A percentile compares a stretch with the other conserved stretches of the same genome.
Conservation (phyloP, 257 asterid species). For the Cinchona pubescens region DNA sequence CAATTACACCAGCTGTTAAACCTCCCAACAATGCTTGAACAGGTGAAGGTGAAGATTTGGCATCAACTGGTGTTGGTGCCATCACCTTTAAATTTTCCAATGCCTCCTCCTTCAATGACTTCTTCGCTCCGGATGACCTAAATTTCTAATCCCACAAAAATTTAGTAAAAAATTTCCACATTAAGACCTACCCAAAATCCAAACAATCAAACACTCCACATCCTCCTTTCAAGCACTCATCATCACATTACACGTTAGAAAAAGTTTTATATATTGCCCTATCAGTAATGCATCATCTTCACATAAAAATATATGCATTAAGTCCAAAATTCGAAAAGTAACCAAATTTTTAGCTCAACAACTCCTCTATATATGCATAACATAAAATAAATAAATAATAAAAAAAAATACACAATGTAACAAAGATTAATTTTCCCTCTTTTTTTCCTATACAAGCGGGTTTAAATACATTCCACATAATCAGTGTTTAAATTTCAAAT, state of each 20-base stretch:
- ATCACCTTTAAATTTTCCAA: conserved; percentile 64
- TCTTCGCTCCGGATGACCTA: conserved; percentile 67
- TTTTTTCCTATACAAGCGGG: too few species aligned
- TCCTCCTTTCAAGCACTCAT: not conserved
- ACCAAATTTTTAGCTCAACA: not conserved
- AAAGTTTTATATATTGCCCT: not conserved
- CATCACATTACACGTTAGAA: not conserved
- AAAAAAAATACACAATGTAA: too few species aligned
- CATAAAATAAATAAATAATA: not conserved
- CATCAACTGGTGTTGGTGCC: conserved; percentile 42
- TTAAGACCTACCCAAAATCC: conserved; percentile 1
- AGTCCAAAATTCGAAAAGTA: not conserved
- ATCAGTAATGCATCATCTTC: not conserved
- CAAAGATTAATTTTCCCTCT: too few species aligned
- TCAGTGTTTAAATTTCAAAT: not conserved
- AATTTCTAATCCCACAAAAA: conserved; percentile 47
- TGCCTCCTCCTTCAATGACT: conserved; percentile 70
- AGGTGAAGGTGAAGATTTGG: conserved; percentile 67
- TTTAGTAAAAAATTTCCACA: conserved; percentile 10
- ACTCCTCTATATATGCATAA: not conserved
- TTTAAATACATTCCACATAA: too few species aligned
- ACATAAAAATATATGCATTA: not conserved
- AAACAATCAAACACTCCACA: not conserved
- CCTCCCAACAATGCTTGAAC: conserved; percentile 80
- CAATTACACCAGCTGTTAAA: conserved; percentile 64